Conservation (phyloP, 2,329 filamentous ascomycete genomes). For the Intubia oerlemansii region DNA sequence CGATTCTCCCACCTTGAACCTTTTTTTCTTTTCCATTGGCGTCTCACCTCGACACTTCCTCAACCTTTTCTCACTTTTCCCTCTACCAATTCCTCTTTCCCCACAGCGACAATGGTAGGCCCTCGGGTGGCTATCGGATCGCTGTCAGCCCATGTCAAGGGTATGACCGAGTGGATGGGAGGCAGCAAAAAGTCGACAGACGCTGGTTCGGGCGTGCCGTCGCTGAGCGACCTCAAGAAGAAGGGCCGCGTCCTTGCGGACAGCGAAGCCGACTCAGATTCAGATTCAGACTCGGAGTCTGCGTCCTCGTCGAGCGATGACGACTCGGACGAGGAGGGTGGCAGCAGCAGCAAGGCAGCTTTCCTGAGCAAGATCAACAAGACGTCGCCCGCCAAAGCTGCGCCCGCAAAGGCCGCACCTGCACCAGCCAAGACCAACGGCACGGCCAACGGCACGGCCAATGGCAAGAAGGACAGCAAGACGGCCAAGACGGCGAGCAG, state of each 20-base stretch:
- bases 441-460: too few species aligned
- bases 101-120: conserved; percentile 5
- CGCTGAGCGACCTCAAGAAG: conserved; percentile 4
- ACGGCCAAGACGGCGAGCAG: background rate
- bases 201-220: conserved; percentile 2
- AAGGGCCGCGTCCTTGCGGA: conserved; percentile 2
- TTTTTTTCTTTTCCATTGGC: conserved; percentile 2
- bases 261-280: conserved; percentile 11
- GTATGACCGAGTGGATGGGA: conserved; percentile 6
- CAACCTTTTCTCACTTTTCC: background rate
- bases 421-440: conserved; percentile 7
- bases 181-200: background rate
- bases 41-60: background rate
- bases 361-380: conserved; percentile 7
- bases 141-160: conserved; percentile 11
- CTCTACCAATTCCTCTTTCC: too few species aligned
- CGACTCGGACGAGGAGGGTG: conserved; percentile 2
- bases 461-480: background rate
- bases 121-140: conserved; percentile 12
- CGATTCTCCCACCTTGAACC: too few species aligned
- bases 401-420: background rate
- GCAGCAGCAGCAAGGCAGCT: conserved; percentile 1
- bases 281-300: conserved; percentile 2
- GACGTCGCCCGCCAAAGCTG: conserved; percentile 2
- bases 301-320: background rate